These are phyloP conservation scores for Darksidea phi DNA, from an alignment of 495 filamentous ascomycete species.

Conservation along the genomic window DNA sequence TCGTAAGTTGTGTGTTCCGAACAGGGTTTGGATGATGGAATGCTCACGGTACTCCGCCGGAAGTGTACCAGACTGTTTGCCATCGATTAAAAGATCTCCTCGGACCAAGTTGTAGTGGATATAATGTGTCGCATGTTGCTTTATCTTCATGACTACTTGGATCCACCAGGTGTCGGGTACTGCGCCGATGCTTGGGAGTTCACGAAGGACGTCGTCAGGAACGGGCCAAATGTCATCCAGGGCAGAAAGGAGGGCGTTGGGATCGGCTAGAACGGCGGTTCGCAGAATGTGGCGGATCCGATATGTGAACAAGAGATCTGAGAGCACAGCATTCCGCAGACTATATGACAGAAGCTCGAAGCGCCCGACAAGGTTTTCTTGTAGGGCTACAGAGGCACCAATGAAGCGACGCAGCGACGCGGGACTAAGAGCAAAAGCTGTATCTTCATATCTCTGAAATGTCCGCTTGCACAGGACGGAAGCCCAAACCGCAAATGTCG, in stretches of 20 bases:
- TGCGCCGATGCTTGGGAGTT: not conserved
- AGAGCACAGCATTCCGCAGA: constrained; percentile 45
- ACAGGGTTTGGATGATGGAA: constrained; percentile 48
- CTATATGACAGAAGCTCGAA: constrained; percentile 37
- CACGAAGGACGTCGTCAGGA: constrained; percentile 32
- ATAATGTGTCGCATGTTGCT: constrained; percentile 23
- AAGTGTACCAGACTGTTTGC: constrained; percentile 50
- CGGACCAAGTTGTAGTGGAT: constrained; percentile 51
- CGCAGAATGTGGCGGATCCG: constrained; percentile 42
- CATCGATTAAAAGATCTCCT: constrained; percentile 52
- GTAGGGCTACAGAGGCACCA: constrained; percentile 45
- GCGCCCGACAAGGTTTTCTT: constrained; percentile 45
- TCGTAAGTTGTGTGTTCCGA: constrained; percentile 50
- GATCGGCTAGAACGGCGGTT: constrained; percentile 3
- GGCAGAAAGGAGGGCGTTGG: constrained; percentile 1
- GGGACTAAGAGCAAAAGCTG: constrained; percentile 11
- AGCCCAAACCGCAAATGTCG: constrained; percentile 49
- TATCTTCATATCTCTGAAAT: constrained; percentile 40
- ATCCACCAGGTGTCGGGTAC: constrained; percentile 38
- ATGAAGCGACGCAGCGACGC: constrained; percentile 38
- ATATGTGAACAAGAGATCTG: constrained; percentile 50
- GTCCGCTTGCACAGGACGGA: constrained; percentile 54
- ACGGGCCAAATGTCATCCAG: constrained; percentile 31
- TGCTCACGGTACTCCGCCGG: constrained; percentile 46
- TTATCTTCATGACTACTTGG: constrained; percentile 26